These are phyloP conservation scores for Pythium myriotylum DNA, from an alignment of 352 stramenopile species.

Conservation along the genomic window DNA sequence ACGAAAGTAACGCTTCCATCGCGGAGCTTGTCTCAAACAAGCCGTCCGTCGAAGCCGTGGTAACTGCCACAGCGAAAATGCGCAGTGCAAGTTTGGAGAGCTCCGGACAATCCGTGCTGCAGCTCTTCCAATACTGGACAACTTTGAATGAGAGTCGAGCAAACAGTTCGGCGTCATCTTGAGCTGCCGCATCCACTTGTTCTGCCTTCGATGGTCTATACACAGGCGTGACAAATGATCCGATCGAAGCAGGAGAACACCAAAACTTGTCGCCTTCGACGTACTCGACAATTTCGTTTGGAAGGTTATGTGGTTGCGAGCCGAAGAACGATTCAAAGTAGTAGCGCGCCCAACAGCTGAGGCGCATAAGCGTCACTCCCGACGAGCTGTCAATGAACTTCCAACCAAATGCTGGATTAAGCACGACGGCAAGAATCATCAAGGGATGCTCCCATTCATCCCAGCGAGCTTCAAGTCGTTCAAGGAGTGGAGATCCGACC, in stretches of 20 bases:
- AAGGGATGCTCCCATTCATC: slow-evolving; percentile 31
- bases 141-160: slow-evolving; percentile 24
- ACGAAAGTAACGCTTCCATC: neutral
- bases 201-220: slow-evolving; percentile 4
- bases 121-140: slow-evolving; percentile 32
- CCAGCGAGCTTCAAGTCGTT: slow-evolving; percentile 25
- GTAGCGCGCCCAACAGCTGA: slow-evolving; percentile 31
- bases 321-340: slow-evolving; percentile 31
- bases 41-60: slow-evolving; percentile 19
- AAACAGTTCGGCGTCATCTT: slow-evolving; percentile 19
- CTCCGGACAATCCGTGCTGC: slow-evolving; percentile 29
- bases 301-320: slow-evolving; percentile 13
- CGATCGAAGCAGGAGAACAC: slow-evolving; percentile 26
- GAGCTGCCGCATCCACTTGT: neutral
- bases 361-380: slow-evolving; percentile 25
- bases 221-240: slow-evolving; percentile 17
- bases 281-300: slow-evolving; percentile 30
- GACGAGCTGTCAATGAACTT: slow-evolving; percentile 21
- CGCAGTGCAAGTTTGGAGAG: slow-evolving; percentile 29
- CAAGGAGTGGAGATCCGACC: slow-evolving; percentile 12
- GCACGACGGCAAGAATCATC: slow-evolving; percentile 19
- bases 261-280: slow-evolving; percentile 33
- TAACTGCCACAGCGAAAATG: slow-evolving; percentile 25
- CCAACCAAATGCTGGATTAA: slow-evolving; percentile 31
- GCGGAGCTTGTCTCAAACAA: slow-evolving; percentile 9